Base-by-base conservation (phyloP, 2,329 filamentous ascomycete genomes). In the Xylariaceae sp. region DNA sequence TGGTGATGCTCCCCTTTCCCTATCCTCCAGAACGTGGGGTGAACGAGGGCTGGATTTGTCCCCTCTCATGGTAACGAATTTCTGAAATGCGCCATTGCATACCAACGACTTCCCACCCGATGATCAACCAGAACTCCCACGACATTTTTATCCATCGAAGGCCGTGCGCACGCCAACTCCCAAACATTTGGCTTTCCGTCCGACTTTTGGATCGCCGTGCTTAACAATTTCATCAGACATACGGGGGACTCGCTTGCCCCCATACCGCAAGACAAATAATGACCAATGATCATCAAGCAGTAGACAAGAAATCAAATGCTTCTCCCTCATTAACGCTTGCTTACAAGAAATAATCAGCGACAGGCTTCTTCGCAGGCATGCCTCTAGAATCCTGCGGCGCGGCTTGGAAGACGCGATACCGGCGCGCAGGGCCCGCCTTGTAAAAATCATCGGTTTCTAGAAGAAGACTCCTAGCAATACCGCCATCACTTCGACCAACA, bases 291-390 rank as follows among this genome's bases (percentile, higher is more conserved):
- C 39, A 5, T 6, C 39, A 12, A 6, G n/a, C 4, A 40, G 7
- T 8, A 47, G 41, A 41, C 29, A 2, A 40, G 30, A 19, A 19
- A 26, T 42, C 27, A 32, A 31, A 6, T 30, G 31, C n/a, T 31
- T 35, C 11, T 4, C 5, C 32, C 4, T 34, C 31, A 19, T 19
- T 19, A 19, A 19, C 19, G 19, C 29, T 3, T 19, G 1, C 11
- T 48, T 41, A 85, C 73, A 99, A 76, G 72, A 99, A 99, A 76
- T 97, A 99, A 74, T 97, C 92, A 11, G 91, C 91, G 51, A 96
- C 90, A 2, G 94, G 94, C 73, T 97, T 97, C 81, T 99, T 99
- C 2, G 94, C 94, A 56, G 94, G 94, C 94, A 99, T 99, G 3
- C 94, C 94, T 65, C 94, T 81, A 1, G 88, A 91, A 71, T 97